phyloP scores from a whole-genome alignment of 2,329 filamentous ascomycete genomes.

The Clarireedia homoeocarpa region DNA sequence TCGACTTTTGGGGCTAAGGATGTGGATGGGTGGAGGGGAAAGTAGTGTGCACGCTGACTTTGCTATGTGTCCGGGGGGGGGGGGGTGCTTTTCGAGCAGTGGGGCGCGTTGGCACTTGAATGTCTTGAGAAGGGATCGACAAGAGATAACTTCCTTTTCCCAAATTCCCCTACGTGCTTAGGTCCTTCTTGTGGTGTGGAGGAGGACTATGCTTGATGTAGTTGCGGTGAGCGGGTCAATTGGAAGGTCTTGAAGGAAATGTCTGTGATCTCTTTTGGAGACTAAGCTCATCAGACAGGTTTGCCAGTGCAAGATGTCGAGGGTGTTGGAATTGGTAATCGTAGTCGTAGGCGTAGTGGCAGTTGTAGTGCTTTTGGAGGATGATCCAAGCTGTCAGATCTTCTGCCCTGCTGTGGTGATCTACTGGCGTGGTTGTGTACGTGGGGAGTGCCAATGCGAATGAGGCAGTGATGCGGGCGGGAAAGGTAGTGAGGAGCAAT shows the following conservation, averaged over 20 bases:
- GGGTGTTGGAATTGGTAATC: slow-evolving; percentile 9
- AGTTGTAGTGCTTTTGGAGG: too few relatives aligned
- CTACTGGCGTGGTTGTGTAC: slow-evolving; percentile 8
- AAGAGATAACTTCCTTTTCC: slow-evolving; percentile 11
- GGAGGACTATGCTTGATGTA: slow-evolving; percentile 5
- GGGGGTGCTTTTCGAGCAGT: slow-evolving; percentile 6
- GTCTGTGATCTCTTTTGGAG: slow-evolving; percentile 10
- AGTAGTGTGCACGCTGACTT: slow-evolving; percentile 10
- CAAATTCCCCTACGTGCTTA: slow-evolving; percentile 9
- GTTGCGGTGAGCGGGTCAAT: slow-evolving; percentile 6
- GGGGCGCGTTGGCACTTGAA: slow-evolving; percentile 13
- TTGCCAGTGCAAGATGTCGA: slow-evolving; percentile 11
- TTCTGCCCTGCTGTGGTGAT: slow-evolving; percentile 19
- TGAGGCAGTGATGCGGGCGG: slow-evolving; percentile 1
- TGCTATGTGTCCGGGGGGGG: slow-evolving; percentile 11
- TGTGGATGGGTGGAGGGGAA: slow-evolving; percentile 13
- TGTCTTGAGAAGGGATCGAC: slow-evolving; percentile 23
- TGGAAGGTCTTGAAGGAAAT: neutral
- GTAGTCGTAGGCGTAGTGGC: slow-evolving; percentile 1
- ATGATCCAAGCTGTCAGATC: slow-evolving; percentile 16
- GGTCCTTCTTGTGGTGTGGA: slow-evolving; percentile 9
- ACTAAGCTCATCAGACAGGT: slow-evolving; percentile 22
- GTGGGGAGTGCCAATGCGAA: slow-evolving; percentile 9
- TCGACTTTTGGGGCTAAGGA: slow-evolving; percentile 11
- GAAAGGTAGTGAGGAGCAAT: neutral